Conservation (phyloP, 2,329 filamentous ascomycete genomes). For the Xylariaceae sp. region DNA sequence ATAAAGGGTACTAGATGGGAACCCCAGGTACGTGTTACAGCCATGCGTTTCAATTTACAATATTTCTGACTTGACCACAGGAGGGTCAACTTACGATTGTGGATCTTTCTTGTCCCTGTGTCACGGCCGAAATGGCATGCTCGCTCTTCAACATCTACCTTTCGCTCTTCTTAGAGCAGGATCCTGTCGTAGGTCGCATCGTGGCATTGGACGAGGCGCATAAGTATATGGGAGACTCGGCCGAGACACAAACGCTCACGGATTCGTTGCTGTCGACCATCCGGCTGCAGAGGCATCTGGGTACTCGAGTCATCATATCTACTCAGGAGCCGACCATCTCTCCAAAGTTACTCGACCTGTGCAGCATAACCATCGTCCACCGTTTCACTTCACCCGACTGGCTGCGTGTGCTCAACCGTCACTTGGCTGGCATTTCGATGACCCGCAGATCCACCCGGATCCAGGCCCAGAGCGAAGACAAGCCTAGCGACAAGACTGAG, state of each 20-base stretch:
- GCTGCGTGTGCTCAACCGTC: constrained; percentile 43
- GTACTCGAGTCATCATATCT: constrained; percentile 62
- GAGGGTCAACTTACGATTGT: constrained; percentile 59
- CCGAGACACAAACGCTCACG: constrained; percentile 55
- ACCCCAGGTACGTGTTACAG: too few species aligned
- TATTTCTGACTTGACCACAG: constrained; percentile 10
- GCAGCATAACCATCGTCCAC: constrained; percentile 66
- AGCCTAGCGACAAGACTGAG: too few species aligned
- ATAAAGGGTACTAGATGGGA: too few species aligned
- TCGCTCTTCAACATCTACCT: constrained; percentile 70
- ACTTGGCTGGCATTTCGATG: constrained; percentile 43
- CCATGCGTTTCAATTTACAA: too few species aligned
- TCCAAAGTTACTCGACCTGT: constrained; percentile 64
- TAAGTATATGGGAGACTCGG: constrained; percentile 62
- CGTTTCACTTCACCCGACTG: constrained; percentile 65
- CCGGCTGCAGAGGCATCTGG: constrained; percentile 67
- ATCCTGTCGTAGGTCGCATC: constrained; percentile 47
- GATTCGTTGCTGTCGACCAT: constrained; percentile 59
- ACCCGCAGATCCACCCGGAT: not conserved
- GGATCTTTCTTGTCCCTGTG: constrained; percentile 69
- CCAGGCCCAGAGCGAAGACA: too few species aligned
- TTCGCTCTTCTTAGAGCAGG: constrained; percentile 58
- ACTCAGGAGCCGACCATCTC: constrained; percentile 76
- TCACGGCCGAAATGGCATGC: constrained; percentile 64
- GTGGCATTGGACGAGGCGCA: constrained; percentile 75